Evolutionary conservation across 2,329 filamentous ascomycete species (phyloP), one percentile per base, ranked within the genome.

Genomic region (Aspergillus ruber): DNA sequence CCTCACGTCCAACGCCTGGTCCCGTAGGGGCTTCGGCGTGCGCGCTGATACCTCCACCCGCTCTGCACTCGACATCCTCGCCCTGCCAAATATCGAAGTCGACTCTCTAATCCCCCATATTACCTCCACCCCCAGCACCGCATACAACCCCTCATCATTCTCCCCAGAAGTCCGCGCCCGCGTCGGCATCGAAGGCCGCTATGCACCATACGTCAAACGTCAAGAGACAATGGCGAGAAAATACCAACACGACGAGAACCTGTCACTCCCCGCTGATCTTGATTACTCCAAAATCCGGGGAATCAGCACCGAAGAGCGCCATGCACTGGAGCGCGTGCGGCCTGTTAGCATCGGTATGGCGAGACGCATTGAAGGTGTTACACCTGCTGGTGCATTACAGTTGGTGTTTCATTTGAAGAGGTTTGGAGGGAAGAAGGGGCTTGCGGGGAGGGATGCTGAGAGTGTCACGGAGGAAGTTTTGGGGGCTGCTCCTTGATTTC

Each of bases 271-370:
- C 0, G 56, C 75, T 0, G 82, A 90, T 55, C 65, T 97, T 12
- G 83, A 96, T 58, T 98, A 96, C 60, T 76, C 81, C 39, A 59
- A 68, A 10, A 77, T 98, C 0, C 74, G 78, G 29, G 90, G 90
- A 0, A 73, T 98, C 45, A 90, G 87, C 47, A 79, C 82, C 33
- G 90, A 88, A 49, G 93, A 97, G 73, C 84, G 81, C 67, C 76
- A 81, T 23, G 78, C 85, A 3, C 74, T 98, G 32, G 78, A 80
- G 49, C 72, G 75, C 2, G 86, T 88, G 1, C 74, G 81, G 44
- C 93, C 93, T 0, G 88, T 94, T 68, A 94, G 82, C 51, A 75
- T 98, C 18, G 91, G 88, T 0, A 93, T 96, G 77, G 91, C 91
- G 27, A 78, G 89, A 43, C 75, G 93, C 12, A 81, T 96, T 9